Percentiles rank a stretch among this genome's conserved stretches.
Conservation (phyloP, 805 yeast genomes). For the Blastobotrys chiropterorum region DNA sequence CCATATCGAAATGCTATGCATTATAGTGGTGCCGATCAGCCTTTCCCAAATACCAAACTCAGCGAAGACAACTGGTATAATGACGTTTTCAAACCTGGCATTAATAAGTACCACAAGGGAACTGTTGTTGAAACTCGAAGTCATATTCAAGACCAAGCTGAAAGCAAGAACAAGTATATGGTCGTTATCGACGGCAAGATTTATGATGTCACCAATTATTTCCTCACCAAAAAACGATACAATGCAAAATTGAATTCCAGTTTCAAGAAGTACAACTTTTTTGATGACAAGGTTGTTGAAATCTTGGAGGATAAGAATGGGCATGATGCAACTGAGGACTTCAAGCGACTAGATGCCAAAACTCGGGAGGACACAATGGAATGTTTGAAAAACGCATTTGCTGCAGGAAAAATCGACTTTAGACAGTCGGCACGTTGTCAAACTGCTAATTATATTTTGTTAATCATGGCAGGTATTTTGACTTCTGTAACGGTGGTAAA, state of each 20-base stretch:
- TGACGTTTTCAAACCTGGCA: slow-evolving; percentile 30
- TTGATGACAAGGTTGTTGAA: slow-evolving; percentile 28
- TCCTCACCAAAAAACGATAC: slow-evolving; percentile 26
- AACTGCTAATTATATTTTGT: slow-evolving; percentile 34
- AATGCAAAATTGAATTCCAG: slow-evolving; percentile 19
- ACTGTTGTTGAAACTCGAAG: slow-evolving; percentile 30
- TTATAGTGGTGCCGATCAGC: slow-evolving; percentile 28
- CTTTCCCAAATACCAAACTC: slow-evolving; percentile 28
- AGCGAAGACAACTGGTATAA: slow-evolving; percentile 34
- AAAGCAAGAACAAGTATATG: slow-evolving; percentile 22
- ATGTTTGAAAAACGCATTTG: slow-evolving; percentile 33
- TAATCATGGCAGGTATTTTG: slow-evolving; percentile 34
- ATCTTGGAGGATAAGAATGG: slow-evolving; percentile 32
- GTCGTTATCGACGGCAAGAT: slow-evolving; percentile 30
- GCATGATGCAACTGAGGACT: slow-evolving; percentile 30
- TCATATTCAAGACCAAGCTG: not conserved
- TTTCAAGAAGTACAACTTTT: slow-evolving; percentile 30
- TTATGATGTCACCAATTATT: slow-evolving; percentile 35
- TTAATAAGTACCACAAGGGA: slow-evolving; percentile 33
- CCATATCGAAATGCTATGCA: slow-evolving; percentile 29
- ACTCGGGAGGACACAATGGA: slow-evolving; percentile 25
- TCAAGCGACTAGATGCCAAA: slow-evolving; percentile 24
- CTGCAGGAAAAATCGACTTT: slow-evolving; percentile 34
- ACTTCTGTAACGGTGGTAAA: slow-evolving; percentile 35
- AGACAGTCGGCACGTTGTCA: slow-evolving; percentile 36